Evolutionary conservation across 2,329 filamentous ascomycete species (phyloP).

Genomic region (Pseudocercospora fijiensis): DNA sequence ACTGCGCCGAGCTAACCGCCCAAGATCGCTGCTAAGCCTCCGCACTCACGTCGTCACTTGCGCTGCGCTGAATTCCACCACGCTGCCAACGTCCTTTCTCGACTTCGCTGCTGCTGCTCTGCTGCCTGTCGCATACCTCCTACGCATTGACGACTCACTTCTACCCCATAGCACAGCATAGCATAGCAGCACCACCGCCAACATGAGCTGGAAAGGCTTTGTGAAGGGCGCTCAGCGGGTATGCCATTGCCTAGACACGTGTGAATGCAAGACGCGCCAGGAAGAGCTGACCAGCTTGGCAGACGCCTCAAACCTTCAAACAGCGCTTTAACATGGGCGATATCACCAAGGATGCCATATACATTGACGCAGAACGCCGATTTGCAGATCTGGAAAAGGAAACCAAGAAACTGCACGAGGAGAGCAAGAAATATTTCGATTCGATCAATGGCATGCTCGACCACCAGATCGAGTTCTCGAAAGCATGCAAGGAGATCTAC

Average conservation of each 20-base stretch:
- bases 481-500: slow-evolving; percentile 94
- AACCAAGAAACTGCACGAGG: slow-evolving; percentile 95
- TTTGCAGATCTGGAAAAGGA: slow-evolving; percentile 88
- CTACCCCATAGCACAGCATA: neutral
- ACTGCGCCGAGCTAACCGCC: slow-evolving; percentile 7
- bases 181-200: slow-evolving; percentile 25
- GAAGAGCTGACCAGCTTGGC: slow-evolving; percentile 24
- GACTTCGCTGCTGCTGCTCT: slow-evolving; percentile 6
- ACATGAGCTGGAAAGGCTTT: slow-evolving; percentile 97
- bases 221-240: slow-evolving; percentile 85
- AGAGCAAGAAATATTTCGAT: slow-evolving; percentile 95
- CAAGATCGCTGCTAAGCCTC: slow-evolving; percentile 9
- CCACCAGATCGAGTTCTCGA: slow-evolving; percentile 97
- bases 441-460: slow-evolving; percentile 97
- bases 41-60: slow-evolving; percentile 4
- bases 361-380: slow-evolving; percentile 88
- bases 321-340: slow-evolving; percentile 93
- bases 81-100: neutral
- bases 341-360: slow-evolving; percentile 90
- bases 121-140: slow-evolving; percentile 8
- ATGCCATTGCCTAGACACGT: slow-evolving; percentile 40
- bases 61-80: neutral
- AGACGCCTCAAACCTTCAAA: slow-evolving; percentile 90
- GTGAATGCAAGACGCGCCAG: neutral
- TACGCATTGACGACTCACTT: neutral